Base-by-base conservation (phyloP, 1,284 basidiomycete genomes). In the Ceratobasidium sp. region DNA sequence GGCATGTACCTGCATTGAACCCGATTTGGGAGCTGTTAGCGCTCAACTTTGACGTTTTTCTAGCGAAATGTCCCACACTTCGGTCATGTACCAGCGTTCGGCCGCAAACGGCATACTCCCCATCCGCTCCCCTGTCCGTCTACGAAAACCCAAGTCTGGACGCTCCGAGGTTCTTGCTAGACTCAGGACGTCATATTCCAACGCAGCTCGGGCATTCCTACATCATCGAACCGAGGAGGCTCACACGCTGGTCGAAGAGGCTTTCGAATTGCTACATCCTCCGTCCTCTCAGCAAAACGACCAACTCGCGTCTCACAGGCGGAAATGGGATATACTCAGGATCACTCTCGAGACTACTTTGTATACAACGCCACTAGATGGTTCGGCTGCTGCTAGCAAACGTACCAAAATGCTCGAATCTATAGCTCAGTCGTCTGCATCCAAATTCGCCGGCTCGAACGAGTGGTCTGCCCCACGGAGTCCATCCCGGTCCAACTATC, bases 241-340 rank as follows among this genome's bases (percentile, higher is more conserved):
- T 0, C 81, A 89, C 73, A 84, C 87, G 1, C 82, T 93, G 41
- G 78, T 92, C 36, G 81, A 84, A 45, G 86, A 89, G n/a, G 92
- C 91, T 0, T 91, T 92, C 78, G 77, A 85, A 28, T 79, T 91
- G 43, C 76, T 92, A 21, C 79, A 82, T 10, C 83, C 89, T 2
- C 89, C 89, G 3, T 75, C 76, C 1, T 73, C 77, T 0, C 43
- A 74, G 18, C 81, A 59, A 32, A 21, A 82, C 34, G 87, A 89
- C 76, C 71, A 80, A 14, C 82, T 90, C 3, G 79, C 83, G 62
- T 82, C 85, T 14, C 83, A 88, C 74, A 85, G 91, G 18, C 83
- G 88, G 64, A 92, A 92, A 82, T 93, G 92, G 92, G 92, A 93
- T 76, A 87, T 93, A 67, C 86, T 93, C 3, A 85, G 92, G 26